Evolutionary conservation across 1,284 basidiomycete species (phyloP).

Genomic region (Lentinula novae-zelandiae): DNA sequence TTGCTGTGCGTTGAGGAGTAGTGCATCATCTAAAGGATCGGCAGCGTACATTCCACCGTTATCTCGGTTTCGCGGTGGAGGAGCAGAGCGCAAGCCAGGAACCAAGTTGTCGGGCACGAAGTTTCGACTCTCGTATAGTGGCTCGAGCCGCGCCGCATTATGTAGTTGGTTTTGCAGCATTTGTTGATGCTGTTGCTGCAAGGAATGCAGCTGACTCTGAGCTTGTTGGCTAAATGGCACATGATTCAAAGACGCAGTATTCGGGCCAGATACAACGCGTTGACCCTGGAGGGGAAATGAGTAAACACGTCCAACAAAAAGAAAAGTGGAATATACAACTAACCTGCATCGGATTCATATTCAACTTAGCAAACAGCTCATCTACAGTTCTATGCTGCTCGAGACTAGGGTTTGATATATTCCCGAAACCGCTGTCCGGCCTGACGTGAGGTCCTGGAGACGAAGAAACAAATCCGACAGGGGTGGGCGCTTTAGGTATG

Average conservation of each 20-base stretch:
- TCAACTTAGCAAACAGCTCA: slow-evolving; percentile 73
- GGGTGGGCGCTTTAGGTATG: slow-evolving; percentile 33
- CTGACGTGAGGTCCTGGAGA: slow-evolving; percentile 44
- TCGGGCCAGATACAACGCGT: slow-evolving; percentile 24
- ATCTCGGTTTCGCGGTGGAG: slow-evolving; percentile 59
- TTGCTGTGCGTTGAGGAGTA: slow-evolving; percentile 58
- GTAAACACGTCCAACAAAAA: not conserved
- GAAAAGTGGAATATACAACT: slow-evolving; percentile 14
- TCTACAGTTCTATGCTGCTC: slow-evolving; percentile 60
- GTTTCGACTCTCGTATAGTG: slow-evolving; percentile 67
- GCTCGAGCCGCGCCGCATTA: slow-evolving; percentile 47
- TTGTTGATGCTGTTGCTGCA: slow-evolving; percentile 43
- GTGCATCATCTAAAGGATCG: slow-evolving; percentile 58
- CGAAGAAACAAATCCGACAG: slow-evolving; percentile 35
- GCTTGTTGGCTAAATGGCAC: slow-evolving; percentile 29
- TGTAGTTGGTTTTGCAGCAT: slow-evolving; percentile 34
- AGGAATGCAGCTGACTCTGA: slow-evolving; percentile 29
- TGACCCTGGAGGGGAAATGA: slow-evolving; percentile 21
- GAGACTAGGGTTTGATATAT: slow-evolving; percentile 31
- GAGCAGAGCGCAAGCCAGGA: slow-evolving; percentile 68
- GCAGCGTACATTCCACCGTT: slow-evolving; percentile 45
- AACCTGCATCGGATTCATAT: slow-evolving; percentile 64
- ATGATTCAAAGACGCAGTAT: slow-evolving; percentile 20
- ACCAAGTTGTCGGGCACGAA: slow-evolving; percentile 83
- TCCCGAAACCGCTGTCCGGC: slow-evolving; percentile 39